Base-by-base conservation (phyloP, 2,329 filamentous ascomycete genomes). In the Coniochaeta hoffmannii region DNA sequence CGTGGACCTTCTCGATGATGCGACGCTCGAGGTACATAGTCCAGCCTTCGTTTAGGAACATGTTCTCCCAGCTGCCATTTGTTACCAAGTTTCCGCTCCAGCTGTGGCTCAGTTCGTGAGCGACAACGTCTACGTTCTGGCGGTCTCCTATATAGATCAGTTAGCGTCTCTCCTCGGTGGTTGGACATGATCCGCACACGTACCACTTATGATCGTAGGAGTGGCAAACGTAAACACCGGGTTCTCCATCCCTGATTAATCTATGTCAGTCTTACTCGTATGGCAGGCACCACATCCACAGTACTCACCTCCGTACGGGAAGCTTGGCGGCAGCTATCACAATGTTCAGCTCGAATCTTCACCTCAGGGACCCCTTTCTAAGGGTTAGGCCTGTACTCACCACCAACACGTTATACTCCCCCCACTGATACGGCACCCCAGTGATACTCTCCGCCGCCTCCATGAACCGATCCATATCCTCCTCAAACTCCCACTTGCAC, bases 151-250 rank as follows among this genome's bases (percentile, higher is more conserved):
- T 6, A 1, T 19, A 14, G 24, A 22, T 46, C 15, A 46, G 22
- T 14, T 15, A 1, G 4, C 19, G 3, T 12, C 22, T 26, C 22
- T n/a, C 10, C 10, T 15, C 5, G 34, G 10, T 36, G 7, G 30
- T 32, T 4, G 22, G 2, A 14, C 2, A 28, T n/a, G 8, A 12
- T 14, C n/a, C n/a, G n/a, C n/a, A n/a, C 14, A 46, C 41, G 5
- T 28, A 46, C 93, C 93, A 56, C 88, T 94, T 66, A 99, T 91
- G 63, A 97, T 88, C 34, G 91, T 96, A 1, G 93, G 93, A 1
- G 94, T 97, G 1, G 92, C 93, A 69, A 96, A 97, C 0, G 94
- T 97, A 73, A 89, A 96, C 54, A 96, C 85, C 0, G 92, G 92
- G 68, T 97, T 96, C 70, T 96, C 91, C 88, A 91, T 91, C 59